Base-by-base conservation (phyloP, 1,139 yeast species). In the Candida labiduridarum region DNA sequence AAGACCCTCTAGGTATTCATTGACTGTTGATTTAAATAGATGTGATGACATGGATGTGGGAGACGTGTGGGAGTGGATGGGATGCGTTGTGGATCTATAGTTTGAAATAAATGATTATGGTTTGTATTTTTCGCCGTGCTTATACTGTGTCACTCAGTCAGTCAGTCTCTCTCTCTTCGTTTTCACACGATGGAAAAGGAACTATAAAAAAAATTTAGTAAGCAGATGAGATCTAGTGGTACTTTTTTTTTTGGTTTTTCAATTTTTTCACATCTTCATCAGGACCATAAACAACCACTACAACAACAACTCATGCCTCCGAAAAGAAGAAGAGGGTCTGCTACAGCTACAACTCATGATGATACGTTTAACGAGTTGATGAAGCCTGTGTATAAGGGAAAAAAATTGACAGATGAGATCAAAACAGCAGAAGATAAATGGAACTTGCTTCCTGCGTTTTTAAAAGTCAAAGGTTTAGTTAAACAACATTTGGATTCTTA, bases 401-500 rank as follows among this genome's bases (percentile, higher is more conserved):
- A 90, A 68, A 79, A 80, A 50, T 69, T 92, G 53, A 83, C 96
- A 1, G 99, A 94, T 71, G 89, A 89, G 58, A 87, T 94, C 66
- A 84, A 84, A 60, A 90, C 97, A 0, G 96, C 96, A 12, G 76
- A 87, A 62, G 99, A 94, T 69, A 94, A 94, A 69, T 94, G 99
- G 99, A 87, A 94, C 60, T 76, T 94, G 49, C 72, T 94, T 43
- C 99, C 99, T 0, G 99, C 99, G 0, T 94, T 94, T 64, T 74
- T 94, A 54, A 91, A 91, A 64, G 97, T 95, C 43, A 94, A 94
- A 67, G 99, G 99, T 48, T 76, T 94, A 47, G 98, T 94, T 45
- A 94, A 95, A 63, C 99, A 94, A 72, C 99, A 94, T 74, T 76
- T 95, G 64, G 99, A 94, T 64, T 94, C 99, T 15, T 94, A 91